Percentiles rank a stretch among this genome's conserved stretches.
Evolutionary conservation across 1,139 yeast species (phyloP).

Genomic region (Lodderomyces margitis): DNA sequence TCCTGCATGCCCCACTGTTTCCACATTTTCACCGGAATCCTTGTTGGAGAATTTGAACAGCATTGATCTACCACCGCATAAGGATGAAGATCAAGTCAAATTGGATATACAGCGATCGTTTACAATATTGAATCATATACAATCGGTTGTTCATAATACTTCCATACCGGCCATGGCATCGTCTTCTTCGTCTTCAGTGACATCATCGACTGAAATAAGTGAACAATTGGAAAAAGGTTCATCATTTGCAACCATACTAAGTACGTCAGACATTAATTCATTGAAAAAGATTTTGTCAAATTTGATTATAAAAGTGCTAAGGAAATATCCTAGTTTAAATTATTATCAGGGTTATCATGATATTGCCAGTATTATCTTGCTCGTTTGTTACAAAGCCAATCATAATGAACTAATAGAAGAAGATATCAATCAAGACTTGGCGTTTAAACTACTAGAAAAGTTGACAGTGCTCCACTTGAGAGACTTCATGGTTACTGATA

Average conservation of each 20-base stretch:
- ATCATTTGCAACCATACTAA: slow-evolving; percentile 35
- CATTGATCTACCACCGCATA: slow-evolving; percentile 46
- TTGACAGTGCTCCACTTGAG: slow-evolving; percentile 66
- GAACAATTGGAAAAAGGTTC: slow-evolving; percentile 13
- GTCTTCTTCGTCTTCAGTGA: not conserved
- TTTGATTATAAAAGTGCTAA: slow-evolving; percentile 54
- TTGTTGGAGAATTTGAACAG: slow-evolving; percentile 23
- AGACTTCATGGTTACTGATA: slow-evolving; percentile 78
- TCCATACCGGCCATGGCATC: slow-evolving; percentile 5
- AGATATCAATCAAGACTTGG: slow-evolving; percentile 31
- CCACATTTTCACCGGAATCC: slow-evolving; percentile 13
- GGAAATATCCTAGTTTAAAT: slow-evolving; percentile 58
- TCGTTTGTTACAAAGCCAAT: slow-evolving; percentile 40
- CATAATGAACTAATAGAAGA: slow-evolving; percentile 10
- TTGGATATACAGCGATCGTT: slow-evolving; percentile 78
- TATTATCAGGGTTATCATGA: slow-evolving; percentile 97
- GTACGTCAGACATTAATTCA: slow-evolving; percentile 31
- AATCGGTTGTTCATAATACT: slow-evolving; percentile 19
- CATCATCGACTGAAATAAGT: not conserved
- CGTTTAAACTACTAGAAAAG: slow-evolving; percentile 51
- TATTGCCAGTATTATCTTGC: slow-evolving; percentile 65
- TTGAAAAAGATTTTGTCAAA: slow-evolving; percentile 43
- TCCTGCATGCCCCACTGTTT: slow-evolving; percentile 4
- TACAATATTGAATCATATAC: slow-evolving; percentile 37
- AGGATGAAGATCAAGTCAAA: slow-evolving; percentile 75